These are phyloP conservation scores for Hansenula sp. DNA, from an alignment of 1,139 yeast genomes.

Conservation along the genomic window DNA sequence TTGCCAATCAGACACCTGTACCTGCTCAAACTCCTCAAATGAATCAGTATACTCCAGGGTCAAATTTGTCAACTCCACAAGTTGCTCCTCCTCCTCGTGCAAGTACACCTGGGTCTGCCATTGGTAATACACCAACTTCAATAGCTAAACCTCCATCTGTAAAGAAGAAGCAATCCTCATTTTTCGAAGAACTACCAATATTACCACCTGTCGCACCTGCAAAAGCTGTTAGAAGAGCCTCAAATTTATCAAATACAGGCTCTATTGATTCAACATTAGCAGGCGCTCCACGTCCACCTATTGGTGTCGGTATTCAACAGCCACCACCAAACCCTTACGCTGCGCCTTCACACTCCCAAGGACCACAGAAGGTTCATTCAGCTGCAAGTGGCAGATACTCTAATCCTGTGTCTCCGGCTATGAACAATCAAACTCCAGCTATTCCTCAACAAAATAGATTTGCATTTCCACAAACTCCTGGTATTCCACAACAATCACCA, in stretches of 20 bases:
- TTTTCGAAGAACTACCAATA: constrained; percentile 54
- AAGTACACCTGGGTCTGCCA: constrained; percentile 1
- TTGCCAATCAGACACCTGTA: background rate
- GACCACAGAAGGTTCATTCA: background rate
- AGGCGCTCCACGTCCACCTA: background rate
- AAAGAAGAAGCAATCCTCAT: constrained; percentile 33
- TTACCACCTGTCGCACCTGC: constrained; percentile 21
- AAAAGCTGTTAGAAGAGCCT: constrained; percentile 12
- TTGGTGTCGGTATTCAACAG: constrained; percentile 8
- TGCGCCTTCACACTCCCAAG: constrained; percentile 9
- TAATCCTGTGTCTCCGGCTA: background rate
- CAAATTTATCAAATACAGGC: constrained; percentile 3
- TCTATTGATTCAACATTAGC: background rate
- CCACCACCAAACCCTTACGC: constrained; percentile 10
- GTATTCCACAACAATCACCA: background rate
- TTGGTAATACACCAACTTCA: constrained; percentile 17
- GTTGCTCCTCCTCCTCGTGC: background rate
- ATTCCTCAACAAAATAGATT: background rate
- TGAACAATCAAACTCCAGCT: background rate
- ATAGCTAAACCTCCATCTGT: constrained; percentile 11
- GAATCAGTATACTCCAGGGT: constrained; percentile 5
- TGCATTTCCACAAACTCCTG: background rate
- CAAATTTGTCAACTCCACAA: constrained; percentile 2
- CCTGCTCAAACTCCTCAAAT: constrained; percentile 1
- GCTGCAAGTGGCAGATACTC: background rate